Percentiles rank a stretch among this genome's conserved stretches.
Conservation (phyloP, 2,329 filamentous ascomycete species). For the Knufia fluminis region DNA sequence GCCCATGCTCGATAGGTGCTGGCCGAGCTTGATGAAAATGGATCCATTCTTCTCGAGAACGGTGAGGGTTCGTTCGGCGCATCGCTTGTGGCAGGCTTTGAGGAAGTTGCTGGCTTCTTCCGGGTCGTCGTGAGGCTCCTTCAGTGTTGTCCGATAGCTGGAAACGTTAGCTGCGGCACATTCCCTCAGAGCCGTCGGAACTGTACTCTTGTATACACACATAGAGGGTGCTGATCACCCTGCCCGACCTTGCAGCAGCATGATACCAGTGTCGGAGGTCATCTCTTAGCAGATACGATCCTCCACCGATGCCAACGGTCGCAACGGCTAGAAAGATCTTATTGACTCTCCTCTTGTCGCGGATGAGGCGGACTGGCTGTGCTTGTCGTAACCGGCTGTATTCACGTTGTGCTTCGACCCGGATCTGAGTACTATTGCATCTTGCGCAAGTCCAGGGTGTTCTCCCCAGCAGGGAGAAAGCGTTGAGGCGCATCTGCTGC, state of each 20-base stretch:
- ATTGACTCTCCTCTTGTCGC: background rate
- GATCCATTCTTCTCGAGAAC: slow-evolving; percentile 94
- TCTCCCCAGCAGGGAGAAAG: slow-evolving; percentile 6
- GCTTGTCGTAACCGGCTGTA: slow-evolving; percentile 6
- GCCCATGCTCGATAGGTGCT: slow-evolving; percentile 92
- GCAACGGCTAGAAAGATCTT: slow-evolving; percentile 22
- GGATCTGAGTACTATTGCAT: background rate
- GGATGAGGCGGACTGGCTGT: slow-evolving; percentile 1
- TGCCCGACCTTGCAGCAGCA: slow-evolving; percentile 65
- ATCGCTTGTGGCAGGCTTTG: slow-evolving; percentile 81
- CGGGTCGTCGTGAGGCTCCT: slow-evolving; percentile 53
- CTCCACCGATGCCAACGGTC: slow-evolving; percentile 32
- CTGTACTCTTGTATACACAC: slow-evolving; percentile 80
- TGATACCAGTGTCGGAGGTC: slow-evolving; percentile 69
- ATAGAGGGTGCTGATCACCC: slow-evolving; percentile 65
- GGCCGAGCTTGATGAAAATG: slow-evolving; percentile 96
- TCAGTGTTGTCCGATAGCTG: slow-evolving; percentile 83
- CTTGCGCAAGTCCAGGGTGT: slow-evolving; percentile 6
- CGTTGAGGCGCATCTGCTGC: slow-evolving; percentile 7
- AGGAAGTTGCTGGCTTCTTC: slow-evolving; percentile 60
- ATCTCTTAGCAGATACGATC: slow-evolving; percentile 44
- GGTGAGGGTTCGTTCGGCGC: slow-evolving; percentile 73
- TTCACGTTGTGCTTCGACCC: background rate
- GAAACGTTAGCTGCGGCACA: background rate
- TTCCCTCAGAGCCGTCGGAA: background rate